Base-by-base conservation (phyloP, 495 filamentous ascomycete genomes). In the Trichoderma virens region DNA sequence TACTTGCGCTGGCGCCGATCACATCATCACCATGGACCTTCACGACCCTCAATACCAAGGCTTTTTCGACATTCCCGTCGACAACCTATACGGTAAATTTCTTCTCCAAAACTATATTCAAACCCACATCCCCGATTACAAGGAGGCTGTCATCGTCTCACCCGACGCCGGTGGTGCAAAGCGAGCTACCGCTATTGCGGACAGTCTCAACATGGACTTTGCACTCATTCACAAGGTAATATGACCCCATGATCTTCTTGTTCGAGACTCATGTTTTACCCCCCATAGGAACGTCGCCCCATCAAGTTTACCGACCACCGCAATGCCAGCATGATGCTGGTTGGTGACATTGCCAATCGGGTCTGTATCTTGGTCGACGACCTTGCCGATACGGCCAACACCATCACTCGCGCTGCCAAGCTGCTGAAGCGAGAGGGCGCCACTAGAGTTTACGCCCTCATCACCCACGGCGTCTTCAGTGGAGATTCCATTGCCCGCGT, bases 21-120 rank as follows among this genome's bases (percentile, higher is more conserved):
- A 98, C 75, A 68, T 98, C 73, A 92, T 98, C 70, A 98, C 94
- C 2, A 93, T 97, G 86, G 94, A 98, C 73, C 81, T 98, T 62
- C 94, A 98, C 71, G 94, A 98, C 73, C 92, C 95, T 66, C 95
- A 98, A 75, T 98, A 98, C 72, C 94, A 98, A 74, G 94, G 94
- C 59, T 98, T 95, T 81, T 98, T 98, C 70, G 94, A 98, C 71
- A 97, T 98, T 62, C 93, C 93, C 1, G 95, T 98, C 61, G 94
- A 98, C 72, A 98, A 98, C 71, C 81, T 98, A 20, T 96, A 96
- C 71, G 94, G 91, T 16, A 83, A 92, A 63, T 89, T 92, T 51
- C 79, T 97, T 47, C 81, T 98, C 60, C 89, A 94, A 75, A 88
- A 86, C 61, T 98, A 97, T 75, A 97, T 98, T 67, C 85, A 89